Evolutionary conservation across 2,329 filamentous ascomycete genomes (phyloP).

Genomic region (Trichoderma simmonsii): DNA sequence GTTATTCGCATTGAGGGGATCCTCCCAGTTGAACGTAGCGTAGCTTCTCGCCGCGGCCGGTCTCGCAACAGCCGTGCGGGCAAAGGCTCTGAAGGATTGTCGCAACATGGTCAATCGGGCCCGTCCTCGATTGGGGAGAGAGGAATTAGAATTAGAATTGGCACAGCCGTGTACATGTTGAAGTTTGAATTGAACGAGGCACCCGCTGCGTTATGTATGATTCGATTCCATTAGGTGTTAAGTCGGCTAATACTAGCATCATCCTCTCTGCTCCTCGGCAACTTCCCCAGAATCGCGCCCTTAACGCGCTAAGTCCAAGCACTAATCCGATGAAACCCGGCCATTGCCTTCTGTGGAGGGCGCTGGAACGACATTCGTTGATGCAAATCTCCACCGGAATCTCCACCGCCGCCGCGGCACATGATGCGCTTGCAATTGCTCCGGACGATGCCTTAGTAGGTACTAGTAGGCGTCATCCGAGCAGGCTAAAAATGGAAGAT

Average conservation of each 20-base stretch:
- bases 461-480: background rate
- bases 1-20: slow-evolving; percentile 72
- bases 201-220: slow-evolving; percentile 21
- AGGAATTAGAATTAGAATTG: background rate
- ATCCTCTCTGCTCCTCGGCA: background rate
- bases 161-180: background rate
- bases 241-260: background rate
- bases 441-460: slow-evolving; percentile 6
- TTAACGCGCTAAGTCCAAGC: background rate
- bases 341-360: background rate
- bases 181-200: background rate
- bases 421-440: slow-evolving; percentile 7
- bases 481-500: slow-evolving; percentile 6
- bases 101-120: slow-evolving; percentile 27
- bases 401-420: slow-evolving; percentile 11
- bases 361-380: background rate
- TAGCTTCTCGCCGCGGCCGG: slow-evolving; percentile 33
- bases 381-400: background rate
- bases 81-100: slow-evolving; percentile 30
- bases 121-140: background rate
- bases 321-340: slow-evolving; percentile 32
- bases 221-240: too few species aligned
- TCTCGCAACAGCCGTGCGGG: slow-evolving; percentile 26
- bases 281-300: slow-evolving; percentile 18
- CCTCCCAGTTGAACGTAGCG: slow-evolving; percentile 79